Conservation (phyloP, 2,329 filamentous ascomycete genomes). For the Diplodia mutila region DNA sequence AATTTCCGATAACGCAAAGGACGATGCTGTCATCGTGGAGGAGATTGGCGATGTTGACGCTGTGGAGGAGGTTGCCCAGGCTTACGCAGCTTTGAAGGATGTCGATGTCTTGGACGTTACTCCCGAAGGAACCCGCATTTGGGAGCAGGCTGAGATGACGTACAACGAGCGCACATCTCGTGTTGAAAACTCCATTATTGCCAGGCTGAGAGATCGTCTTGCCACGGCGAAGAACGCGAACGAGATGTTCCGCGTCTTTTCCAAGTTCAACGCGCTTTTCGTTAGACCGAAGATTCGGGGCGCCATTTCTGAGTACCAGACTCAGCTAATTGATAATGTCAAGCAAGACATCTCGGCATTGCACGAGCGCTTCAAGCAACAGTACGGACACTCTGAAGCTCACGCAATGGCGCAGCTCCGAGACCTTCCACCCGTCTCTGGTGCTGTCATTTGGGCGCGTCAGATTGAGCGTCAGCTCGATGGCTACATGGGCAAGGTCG, state of each 20-base stretch:
- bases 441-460: conserved; percentile 95
- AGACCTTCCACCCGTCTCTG: conserved; percentile 92
- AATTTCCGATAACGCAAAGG: conserved; percentile 35
- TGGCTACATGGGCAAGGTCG: conserved; percentile 98
- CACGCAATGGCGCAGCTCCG: conserved; percentile 98
- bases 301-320: conserved; percentile 97
- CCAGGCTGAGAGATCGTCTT: conserved; percentile 84
- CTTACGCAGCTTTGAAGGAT: conserved; percentile 91
- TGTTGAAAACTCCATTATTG: conserved; percentile 99
- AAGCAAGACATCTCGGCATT: conserved; percentile 92
- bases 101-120: conserved; percentile 95
- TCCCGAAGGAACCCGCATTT: conserved; percentile 83
- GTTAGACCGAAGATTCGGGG: conserved; percentile 98
- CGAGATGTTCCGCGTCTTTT: conserved; percentile 99
- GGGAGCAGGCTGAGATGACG: conserved; percentile 90
- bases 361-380: conserved; percentile 97
- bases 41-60: conserved; percentile 98
- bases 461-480: conserved; percentile 97
- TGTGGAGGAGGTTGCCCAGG: conserved; percentile 92
- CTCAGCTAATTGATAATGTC: conserved; percentile 96
- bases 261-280: conserved; percentile 98
- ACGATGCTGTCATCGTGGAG: conserved; percentile 71
- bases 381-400: conserved; percentile 97
- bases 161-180: conserved; percentile 98
- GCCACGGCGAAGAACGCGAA: conserved; percentile 96